Conservation (phyloP, 2,329 filamentous ascomycete species). For the Nemania sp. region DNA sequence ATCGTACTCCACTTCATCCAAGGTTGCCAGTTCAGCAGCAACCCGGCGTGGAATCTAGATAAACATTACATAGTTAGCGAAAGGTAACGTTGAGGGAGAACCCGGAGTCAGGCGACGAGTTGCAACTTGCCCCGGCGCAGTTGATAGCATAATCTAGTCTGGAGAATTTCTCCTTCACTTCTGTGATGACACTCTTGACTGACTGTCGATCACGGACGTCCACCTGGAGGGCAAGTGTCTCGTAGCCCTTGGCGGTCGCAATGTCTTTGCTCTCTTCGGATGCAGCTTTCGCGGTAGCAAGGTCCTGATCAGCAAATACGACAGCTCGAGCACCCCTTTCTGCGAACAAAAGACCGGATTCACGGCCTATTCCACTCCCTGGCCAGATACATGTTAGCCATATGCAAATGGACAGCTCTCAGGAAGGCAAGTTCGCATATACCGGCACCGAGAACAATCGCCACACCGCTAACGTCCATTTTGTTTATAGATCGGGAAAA, state of each 20-base stretch:
- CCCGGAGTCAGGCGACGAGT: background rate
- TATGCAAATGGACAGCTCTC: background rate
- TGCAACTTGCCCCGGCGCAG: constrained; percentile 7
- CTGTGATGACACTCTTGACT: constrained; percentile 13
- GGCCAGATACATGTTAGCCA: background rate
- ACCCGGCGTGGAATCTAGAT: constrained; percentile 11
- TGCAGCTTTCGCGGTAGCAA: constrained; percentile 12
- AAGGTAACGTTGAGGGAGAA: background rate
- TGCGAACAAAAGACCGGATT: constrained; percentile 23
- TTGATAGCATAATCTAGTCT: constrained; percentile 18
- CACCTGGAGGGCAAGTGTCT: constrained; percentile 16
- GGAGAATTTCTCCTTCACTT: constrained; percentile 1
- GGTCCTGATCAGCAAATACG: constrained; percentile 21
- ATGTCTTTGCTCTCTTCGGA: constrained; percentile 20
- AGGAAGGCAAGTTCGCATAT: background rate
- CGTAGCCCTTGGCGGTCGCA: constrained; percentile 15
- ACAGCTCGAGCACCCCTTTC: constrained; percentile 27
- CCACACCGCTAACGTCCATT: constrained; percentile 5
- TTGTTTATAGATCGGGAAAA: background rate
- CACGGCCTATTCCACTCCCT: constrained; percentile 27
- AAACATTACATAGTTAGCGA: background rate
- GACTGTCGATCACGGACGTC: constrained; percentile 25
- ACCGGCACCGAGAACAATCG: constrained; percentile 5
- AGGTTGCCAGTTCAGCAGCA: constrained; percentile 4
- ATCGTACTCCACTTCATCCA: constrained; percentile 27